Evolutionary conservation across 2,329 filamentous ascomycete species (phyloP), one percentile per base, ranked within the genome.

Genomic region (Daldinia eschscholtzii): DNA sequence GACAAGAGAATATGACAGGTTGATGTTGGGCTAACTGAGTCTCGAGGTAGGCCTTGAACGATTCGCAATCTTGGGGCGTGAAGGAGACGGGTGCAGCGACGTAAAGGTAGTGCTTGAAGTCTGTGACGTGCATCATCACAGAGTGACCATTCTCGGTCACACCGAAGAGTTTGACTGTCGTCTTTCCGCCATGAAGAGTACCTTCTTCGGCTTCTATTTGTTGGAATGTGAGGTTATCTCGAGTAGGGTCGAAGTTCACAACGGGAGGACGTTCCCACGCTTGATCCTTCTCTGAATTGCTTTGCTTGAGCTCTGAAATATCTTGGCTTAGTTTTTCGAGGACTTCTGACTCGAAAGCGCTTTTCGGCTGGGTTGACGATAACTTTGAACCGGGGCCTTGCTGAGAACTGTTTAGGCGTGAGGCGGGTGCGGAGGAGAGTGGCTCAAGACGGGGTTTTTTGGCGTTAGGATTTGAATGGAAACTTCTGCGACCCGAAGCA

Each of bases 301-400:
- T 93, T 76, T 93, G 87, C 84, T 94, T 97, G 73, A 97, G 85
- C 20, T 91, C 92, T 26, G 88, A 91, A 69, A 98, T 94, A 78
- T 98, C 94, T 81, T 98, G 95, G 69, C 93, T 96, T 81, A 99
- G 88, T 84, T 97, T 97, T 85, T 98, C 95, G 69, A 99, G 86
- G 1, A 97, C 93, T 78, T 98, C 94, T 65, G 92, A 91, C 81
- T 98, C 96, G 79, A 99, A 99, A 62, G 92, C 88, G 79, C 94
- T 97, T 83, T 97, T 98, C 15, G 88, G 88, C 80, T 94, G 93
- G 74, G 88, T 94, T 1, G 92, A 95, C 70, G 88, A 86, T 66
- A 89, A 79, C 76, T 89, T 90, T 70, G 86, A 87, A 72, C 88
- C 87, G 10, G 82, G 84, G n/a, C 83, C 85, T 77, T 87, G 87